A percentile compares a stretch with the other conserved stretches of the same genome.
Evolutionary conservation across 768 basidiomycete genomes (phyloP).

Genomic region (Hemileccinum rubropunctum): DNA sequence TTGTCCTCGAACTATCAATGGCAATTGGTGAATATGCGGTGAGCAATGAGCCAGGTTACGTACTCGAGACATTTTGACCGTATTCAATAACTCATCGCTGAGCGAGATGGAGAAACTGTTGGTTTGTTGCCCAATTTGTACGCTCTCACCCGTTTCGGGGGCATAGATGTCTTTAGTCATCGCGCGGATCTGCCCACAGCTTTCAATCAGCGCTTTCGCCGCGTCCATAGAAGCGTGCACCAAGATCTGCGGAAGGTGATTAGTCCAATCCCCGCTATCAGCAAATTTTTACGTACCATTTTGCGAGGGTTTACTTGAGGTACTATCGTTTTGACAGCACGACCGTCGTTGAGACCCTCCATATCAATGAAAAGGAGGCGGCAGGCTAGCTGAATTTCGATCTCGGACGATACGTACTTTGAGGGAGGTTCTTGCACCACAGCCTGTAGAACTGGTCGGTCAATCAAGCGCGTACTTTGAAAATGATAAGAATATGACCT

Average conservation of each 20-base stretch:
- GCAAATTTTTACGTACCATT: conserved; percentile 54
- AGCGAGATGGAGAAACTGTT: conserved; percentile 93
- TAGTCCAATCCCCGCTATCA: neutral
- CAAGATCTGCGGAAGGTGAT: conserved; percentile 59
- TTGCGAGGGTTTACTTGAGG: conserved; percentile 95
- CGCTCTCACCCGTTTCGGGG: conserved; percentile 68
- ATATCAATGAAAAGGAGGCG: conserved; percentile 90
- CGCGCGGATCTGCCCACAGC: conserved; percentile 77
- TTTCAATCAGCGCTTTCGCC: conserved; percentile 71
- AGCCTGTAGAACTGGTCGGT: conserved; percentile 46
- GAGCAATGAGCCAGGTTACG: conserved; percentile 26
- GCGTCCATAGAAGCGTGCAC: conserved; percentile 73
- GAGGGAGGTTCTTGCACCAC: conserved; percentile 82
- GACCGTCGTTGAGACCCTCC: conserved; percentile 95
- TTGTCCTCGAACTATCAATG: conserved; percentile 87
- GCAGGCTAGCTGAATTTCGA: conserved; percentile 81
- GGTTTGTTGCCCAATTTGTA: conserved; percentile 95
- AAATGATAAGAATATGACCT: conserved; percentile 38
- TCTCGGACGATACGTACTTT: conserved; percentile 77
- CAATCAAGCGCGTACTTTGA: neutral
- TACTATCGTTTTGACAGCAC: conserved; percentile 94
- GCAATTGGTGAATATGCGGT: conserved; percentile 4
- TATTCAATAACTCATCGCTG: conserved; percentile 80
- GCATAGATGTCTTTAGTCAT: conserved; percentile 93
- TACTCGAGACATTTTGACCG: conserved; percentile 85